phyloP scores from a whole-genome alignment of 768 basidiomycete genomes.

The Amanita exitialis region DNA sequence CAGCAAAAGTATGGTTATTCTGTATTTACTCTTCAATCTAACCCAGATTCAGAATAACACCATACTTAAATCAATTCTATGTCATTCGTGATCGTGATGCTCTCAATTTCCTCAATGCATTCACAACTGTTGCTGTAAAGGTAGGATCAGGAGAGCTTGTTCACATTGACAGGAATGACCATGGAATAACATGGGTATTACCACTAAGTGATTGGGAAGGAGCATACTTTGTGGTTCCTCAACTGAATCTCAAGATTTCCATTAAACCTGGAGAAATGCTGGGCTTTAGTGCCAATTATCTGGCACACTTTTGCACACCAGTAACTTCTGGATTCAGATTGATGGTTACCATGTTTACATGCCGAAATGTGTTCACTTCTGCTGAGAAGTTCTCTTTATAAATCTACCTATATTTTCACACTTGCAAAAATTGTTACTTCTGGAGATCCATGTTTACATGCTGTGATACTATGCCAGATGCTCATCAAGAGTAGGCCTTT shows the following conservation, averaged over 20 bases:
- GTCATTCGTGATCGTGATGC: not conserved
- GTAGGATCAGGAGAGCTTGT: not conserved
- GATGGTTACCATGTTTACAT: not conserved
- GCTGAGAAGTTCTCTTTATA: too few relatives aligned
- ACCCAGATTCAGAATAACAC: not conserved
- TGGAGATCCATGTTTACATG: too few relatives aligned
- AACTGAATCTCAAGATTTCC: not conserved
- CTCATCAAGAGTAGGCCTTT: too few relatives aligned
- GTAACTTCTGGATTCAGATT: not conserved
- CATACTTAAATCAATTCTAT: not conserved
- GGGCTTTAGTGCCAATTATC: not conserved
- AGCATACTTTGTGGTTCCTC: not conserved
- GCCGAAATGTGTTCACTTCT: not conserved
- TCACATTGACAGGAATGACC: not conserved
- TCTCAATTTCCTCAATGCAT: not conserved
- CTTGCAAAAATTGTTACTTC: too few relatives aligned
- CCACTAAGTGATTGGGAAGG: not conserved
- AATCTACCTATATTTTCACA: too few relatives aligned
- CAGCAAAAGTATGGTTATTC: not conserved
- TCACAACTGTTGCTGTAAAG: not conserved
- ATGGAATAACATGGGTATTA: not conserved
- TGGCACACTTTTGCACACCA: not conserved
- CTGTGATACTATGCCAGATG: too few relatives aligned
- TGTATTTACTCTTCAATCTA: not conserved
- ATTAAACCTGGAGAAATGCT: not conserved